Percentiles rank a stretch among this genome's conserved stretches.
Evolutionary conservation across 345 rosid genomes (phyloP).

Genomic region (Rhodamnia rubescens): DNA sequence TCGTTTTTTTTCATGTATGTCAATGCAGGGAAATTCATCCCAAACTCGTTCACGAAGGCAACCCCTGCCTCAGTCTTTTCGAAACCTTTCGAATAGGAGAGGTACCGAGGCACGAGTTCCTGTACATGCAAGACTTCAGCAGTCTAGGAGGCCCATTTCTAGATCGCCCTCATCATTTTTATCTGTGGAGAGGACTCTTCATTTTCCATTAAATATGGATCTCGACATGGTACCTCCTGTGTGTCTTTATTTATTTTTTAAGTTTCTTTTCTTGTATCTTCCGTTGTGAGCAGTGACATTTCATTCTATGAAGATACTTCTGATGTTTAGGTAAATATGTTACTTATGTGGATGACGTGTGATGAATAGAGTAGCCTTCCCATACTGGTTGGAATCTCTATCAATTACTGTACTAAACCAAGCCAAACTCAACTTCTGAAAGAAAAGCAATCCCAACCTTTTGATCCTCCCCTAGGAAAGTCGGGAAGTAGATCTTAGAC

Average conservation of each 20-base stretch:
- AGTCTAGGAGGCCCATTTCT: slow-evolving; percentile 33
- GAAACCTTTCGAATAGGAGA: slow-evolving; percentile 41
- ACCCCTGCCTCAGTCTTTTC: slow-evolving; percentile 23
- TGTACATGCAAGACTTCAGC: slow-evolving; percentile 27
- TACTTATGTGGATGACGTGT: not conserved
- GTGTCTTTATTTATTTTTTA: not conserved
- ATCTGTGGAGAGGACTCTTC: slow-evolving; percentile 36
- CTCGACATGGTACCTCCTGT: slow-evolving; percentile 50
- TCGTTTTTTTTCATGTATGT: not conserved
- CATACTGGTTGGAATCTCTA: not conserved
- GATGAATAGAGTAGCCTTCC: not conserved
- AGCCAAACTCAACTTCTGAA: not conserved
- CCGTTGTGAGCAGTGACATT: not conserved
- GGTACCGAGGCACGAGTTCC: slow-evolving; percentile 25
- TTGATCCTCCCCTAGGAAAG: not conserved
- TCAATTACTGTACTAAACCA: not conserved
- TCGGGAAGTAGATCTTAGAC: not conserved
- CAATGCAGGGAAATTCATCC: slow-evolving; percentile 27
- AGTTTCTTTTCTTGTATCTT: not conserved
- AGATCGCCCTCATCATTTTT: slow-evolving; percentile 25
- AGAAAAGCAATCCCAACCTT: not conserved
- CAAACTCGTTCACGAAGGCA: slow-evolving; percentile 21
- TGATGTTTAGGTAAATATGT: not conserved
- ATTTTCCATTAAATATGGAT: slow-evolving; percentile 60
- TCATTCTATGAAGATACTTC: not conserved